phyloP scores from a whole-genome alignment of 2,329 filamentous ascomycete species.

The Beauveria brongniartii region DNA sequence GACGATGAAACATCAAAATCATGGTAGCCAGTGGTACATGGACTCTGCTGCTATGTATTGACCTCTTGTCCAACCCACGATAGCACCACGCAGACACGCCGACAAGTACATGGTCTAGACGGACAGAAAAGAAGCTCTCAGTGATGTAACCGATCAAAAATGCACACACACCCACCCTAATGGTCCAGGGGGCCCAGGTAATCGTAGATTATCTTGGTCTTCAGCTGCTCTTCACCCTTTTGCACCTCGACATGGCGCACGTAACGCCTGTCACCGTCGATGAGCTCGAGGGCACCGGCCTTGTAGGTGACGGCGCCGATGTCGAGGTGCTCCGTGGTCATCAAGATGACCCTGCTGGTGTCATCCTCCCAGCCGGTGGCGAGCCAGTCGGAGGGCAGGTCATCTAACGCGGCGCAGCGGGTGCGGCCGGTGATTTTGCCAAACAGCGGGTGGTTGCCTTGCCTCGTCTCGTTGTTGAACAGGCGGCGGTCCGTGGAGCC shows the following conservation, averaged over 20 bases:
- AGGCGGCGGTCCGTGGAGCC: conserved; percentile 8
- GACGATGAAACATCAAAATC: too few relatives aligned
- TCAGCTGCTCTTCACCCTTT: conserved; percentile 11
- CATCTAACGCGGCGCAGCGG: conserved; percentile 7
- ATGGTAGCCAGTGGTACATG: too few relatives aligned
- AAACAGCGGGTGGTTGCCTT: conserved; percentile 13
- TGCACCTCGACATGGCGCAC: conserved; percentile 10
- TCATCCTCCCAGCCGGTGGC: neutral
- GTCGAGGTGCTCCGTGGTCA: neutral
- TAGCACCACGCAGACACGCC: too few relatives aligned
- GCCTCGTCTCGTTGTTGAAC: conserved; percentile 9
- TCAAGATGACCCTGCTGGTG: neutral
- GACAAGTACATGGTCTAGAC: too few relatives aligned
- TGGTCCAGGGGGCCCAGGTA: conserved; percentile 6
- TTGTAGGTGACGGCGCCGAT: conserved; percentile 8
- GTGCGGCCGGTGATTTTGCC: conserved; percentile 12
- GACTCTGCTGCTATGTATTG: too few relatives aligned
- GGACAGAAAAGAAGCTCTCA: too few relatives aligned
- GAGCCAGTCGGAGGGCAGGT: conserved; percentile 12
- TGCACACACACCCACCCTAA: too few relatives aligned
- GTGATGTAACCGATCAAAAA: too few relatives aligned
- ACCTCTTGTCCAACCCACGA: too few relatives aligned
- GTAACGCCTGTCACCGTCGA: conserved; percentile 10
- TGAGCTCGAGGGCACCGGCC: conserved; percentile 11
- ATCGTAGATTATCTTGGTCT: conserved; percentile 11